Evolutionary conservation across 306 rosid genomes (phyloP), one percentile per base, ranked within the genome.

Genomic region (Glycyrrhiza uralensis): DNA sequence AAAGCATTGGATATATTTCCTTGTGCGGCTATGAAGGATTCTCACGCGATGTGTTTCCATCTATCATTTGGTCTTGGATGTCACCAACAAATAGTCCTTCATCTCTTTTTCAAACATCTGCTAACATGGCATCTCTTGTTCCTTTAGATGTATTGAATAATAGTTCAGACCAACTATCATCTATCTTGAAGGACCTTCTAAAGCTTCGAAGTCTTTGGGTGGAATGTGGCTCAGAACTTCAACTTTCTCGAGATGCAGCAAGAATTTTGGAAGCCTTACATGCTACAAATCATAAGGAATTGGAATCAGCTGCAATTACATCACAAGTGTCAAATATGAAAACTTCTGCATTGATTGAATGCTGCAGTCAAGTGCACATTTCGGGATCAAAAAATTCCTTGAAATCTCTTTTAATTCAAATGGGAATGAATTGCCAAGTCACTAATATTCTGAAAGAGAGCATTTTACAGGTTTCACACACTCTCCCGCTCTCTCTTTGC

Each of bases 11-110:
- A 29, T 24, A 15, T n/a, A 23, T 88, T 32, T 75, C 78, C 56
- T 1, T 88, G 2, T 64, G 87, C 32, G 84, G 87, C 6, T 65
- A 54, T 50, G 67, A 74, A 68, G 79, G 79, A 41, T 19, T 41
- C 32, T 13, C 79, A 7, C 67, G 59, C 18, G 67, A 75, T 7
- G 74, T 75, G 33, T 54, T 75, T 65, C 79, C 79, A 18, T 65
- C 73, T 9, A 32, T 75, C 38, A 75, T 75, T 23, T 29, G 45
- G 66, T 84, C 80, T 19, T 70, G 80, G 74, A 68, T 57, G 28
- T 79, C 71, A 44, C 87, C 87, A 33, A 69, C 22, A 28, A 75
- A 65, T 19, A 24, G 1, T 38, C 15, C 49, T 1, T 35, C 59
- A 5, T 45, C 72, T 20, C 10, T 18, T 1, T 8, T 8, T 52